Conservation (phyloP, 345 rosid genomes). For the Salix dunnii region DNA sequence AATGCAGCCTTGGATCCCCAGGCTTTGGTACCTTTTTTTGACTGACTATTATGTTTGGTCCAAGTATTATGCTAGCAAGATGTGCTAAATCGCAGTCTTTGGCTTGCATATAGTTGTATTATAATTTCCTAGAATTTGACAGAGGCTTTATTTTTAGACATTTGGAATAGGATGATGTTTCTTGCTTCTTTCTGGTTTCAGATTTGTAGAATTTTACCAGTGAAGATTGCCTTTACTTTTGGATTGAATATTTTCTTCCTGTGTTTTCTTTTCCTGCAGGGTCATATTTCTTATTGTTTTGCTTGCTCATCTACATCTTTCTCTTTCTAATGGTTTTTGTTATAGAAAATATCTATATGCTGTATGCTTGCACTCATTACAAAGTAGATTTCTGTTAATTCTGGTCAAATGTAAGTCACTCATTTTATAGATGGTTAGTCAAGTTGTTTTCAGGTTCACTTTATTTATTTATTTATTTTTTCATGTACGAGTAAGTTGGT, state of each 20-base stretch:
- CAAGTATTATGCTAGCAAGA: not conserved
- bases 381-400: not conserved
- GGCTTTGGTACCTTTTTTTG: not conserved
- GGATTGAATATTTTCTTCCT: not conserved
- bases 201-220: not conserved
- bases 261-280: not conserved
- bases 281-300: not conserved
- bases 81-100: not conserved
- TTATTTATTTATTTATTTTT: not conserved
- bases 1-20: not conserved
- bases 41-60: not conserved
- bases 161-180: not conserved
- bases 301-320: not conserved
- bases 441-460: not conserved
- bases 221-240: not conserved
- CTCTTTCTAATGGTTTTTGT: not conserved
- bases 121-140: not conserved
- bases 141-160: not conserved
- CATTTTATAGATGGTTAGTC: not conserved
- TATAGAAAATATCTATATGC: not conserved
- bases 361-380: not conserved
- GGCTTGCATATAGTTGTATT: not conserved
- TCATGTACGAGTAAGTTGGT: not conserved
- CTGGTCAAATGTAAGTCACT: not conserved
- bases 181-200: not conserved